These are phyloP conservation scores for Dictyostelium firmibasis DNA, from an alignment of 78 protist species.

Conservation along the genomic window DNA sequence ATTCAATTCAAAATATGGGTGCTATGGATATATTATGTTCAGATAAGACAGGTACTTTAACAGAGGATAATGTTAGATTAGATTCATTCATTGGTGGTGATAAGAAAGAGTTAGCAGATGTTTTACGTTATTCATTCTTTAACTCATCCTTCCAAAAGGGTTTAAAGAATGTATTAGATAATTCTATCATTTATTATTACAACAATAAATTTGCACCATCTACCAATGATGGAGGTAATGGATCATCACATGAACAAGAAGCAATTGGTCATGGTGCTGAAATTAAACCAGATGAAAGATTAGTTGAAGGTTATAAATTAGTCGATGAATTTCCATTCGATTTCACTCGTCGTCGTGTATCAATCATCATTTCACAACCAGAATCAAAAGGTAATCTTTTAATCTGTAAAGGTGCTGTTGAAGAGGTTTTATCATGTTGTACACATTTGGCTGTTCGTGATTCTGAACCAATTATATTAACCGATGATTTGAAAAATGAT, in stretches of 20 bases:
- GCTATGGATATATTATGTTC: constrained; percentile 78
- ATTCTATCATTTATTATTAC: constrained; percentile 38
- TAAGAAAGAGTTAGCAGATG: constrained; percentile 8
- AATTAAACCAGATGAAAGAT: neutral
- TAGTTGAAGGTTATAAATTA: neutral
- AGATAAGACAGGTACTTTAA: constrained; percentile 78
- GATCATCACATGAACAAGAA: neutral
- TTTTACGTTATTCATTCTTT: constrained; percentile 31
- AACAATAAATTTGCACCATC: constrained; percentile 8
- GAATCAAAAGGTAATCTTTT: neutral
- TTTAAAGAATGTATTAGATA: constrained; percentile 70
- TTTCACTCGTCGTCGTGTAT: constrained; percentile 78
- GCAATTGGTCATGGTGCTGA: neutral
- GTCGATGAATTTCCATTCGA: constrained; percentile 73
- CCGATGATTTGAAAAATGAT: neutral
- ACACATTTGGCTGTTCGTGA: neutral
- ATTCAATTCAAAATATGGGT: constrained; percentile 82
- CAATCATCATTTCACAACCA: constrained; percentile 9
- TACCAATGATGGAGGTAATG: neutral
- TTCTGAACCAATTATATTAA: neutral
- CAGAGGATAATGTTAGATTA: constrained; percentile 68
- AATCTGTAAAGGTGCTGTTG: constrained; percentile 74
- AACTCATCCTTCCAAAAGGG: constrained; percentile 55
- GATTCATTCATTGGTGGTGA: constrained; percentile 16
- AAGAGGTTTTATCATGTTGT: constrained; percentile 63